Evolutionary conservation across 306 rosid genomes (phyloP).

Genomic region (Dryas drummondii): DNA sequence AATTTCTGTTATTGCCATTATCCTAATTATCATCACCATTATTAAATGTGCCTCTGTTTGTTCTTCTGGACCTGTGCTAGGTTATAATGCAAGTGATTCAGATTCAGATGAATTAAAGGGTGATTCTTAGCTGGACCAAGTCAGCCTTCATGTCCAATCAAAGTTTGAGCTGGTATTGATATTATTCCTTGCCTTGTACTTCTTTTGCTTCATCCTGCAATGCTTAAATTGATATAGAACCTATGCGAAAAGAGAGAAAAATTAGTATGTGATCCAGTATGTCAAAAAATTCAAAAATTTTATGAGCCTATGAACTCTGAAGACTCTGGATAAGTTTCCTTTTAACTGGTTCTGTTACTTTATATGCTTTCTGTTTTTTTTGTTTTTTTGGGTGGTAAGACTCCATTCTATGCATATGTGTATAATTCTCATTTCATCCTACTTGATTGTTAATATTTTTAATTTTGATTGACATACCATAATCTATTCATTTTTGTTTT

Average conservation of each 20-base stretch:
- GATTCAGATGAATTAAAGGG: slow-evolving; percentile 79
- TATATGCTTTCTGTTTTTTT: not conserved
- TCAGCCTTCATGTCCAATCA: slow-evolving; percentile 16
- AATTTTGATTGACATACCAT: not conserved
- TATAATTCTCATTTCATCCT: not conserved
- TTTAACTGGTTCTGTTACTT: not conserved
- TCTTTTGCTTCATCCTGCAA: slow-evolving; percentile 10
- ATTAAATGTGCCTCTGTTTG: slow-evolving; percentile 11
- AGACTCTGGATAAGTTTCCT: not conserved
- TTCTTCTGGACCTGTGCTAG: slow-evolving; percentile 35
- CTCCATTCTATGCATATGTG: not conserved
- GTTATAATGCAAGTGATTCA: slow-evolving; percentile 92
- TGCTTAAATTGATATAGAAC: not conserved
- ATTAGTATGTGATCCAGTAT: not conserved
- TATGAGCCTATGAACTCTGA: not conserved
- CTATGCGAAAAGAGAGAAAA: not conserved
- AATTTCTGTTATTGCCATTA: not conserved
- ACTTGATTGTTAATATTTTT: not conserved
- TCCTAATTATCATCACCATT: not conserved
- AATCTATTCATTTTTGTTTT: not conserved
- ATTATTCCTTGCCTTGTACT: slow-evolving; percentile 17
- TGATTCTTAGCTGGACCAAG: slow-evolving; percentile 41
- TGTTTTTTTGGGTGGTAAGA: not conserved
- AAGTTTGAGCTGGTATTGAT: slow-evolving; percentile 39
- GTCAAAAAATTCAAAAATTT: not conserved